Conservation (phyloP, 805 yeast species). For the Candida alai region DNA sequence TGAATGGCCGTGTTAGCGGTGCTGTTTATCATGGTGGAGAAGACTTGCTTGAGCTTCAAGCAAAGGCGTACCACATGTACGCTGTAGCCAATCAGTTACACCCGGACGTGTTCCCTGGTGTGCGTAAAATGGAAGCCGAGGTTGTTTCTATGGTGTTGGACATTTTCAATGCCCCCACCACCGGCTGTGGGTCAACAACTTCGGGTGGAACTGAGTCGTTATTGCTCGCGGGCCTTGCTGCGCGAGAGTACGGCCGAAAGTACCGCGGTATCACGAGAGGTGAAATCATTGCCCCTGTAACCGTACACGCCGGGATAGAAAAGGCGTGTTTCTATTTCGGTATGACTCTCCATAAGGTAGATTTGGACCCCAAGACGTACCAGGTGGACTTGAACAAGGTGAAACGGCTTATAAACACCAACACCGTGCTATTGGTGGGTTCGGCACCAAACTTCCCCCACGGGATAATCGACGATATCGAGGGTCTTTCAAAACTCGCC, state of each 20-base stretch:
- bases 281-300: conserved; percentile 83
- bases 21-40: conserved; percentile 96
- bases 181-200: conserved; percentile 68
- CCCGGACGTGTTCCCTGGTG: conserved; percentile 96
- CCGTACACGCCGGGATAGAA: conserved; percentile 93
- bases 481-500: conserved; percentile 62
- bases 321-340: conserved; percentile 91
- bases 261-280: conserved; percentile 60
- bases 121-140: conserved; percentile 94
- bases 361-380: conserved; percentile 61
- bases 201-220: conserved; percentile 96
- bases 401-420: conserved; percentile 60
- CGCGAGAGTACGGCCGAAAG: conserved; percentile 68
- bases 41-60: conserved; percentile 69
- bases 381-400: conserved; percentile 66
- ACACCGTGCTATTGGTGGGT: conserved; percentile 83
- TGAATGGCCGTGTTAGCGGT: conserved; percentile 82
- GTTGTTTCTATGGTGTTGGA: conserved; percentile 86
- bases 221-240: conserved; percentile 80
- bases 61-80: conserved; percentile 69
- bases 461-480: conserved; percentile 90
- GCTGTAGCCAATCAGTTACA: conserved; percentile 92
- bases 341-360: conserved; percentile 78
- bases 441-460: conserved; percentile 98
- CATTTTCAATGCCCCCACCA: conserved; percentile 72